Evolutionary conservation across 2,329 filamentous ascomycete genomes (phyloP).

Genomic region (Ceratocystis diversiconidia): DNA sequence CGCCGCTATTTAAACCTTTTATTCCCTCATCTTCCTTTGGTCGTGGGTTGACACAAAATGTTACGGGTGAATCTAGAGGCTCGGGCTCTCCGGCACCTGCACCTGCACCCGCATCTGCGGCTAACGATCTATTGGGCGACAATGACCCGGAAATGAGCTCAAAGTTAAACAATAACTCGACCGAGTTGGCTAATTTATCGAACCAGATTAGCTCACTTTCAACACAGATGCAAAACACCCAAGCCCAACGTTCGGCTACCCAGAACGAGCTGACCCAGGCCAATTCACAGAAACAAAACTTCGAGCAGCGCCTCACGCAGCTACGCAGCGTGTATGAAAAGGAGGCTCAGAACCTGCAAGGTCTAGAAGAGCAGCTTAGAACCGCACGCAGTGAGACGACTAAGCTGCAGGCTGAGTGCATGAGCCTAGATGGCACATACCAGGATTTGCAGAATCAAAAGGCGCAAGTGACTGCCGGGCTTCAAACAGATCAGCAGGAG

Average conservation of each 20-base stretch:
- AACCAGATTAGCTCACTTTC: slow-evolving; percentile 86
- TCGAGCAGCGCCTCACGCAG: slow-evolving; percentile 76
- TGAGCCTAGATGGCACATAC: slow-evolving; percentile 65
- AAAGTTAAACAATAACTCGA: slow-evolving; percentile 75
- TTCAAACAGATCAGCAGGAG: slow-evolving; percentile 80
- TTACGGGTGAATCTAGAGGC: slow-evolving; percentile 50
- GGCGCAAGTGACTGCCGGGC: slow-evolving; percentile 54
- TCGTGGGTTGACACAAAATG: slow-evolving; percentile 51
- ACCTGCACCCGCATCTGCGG: slow-evolving; percentile 28
- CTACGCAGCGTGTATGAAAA: slow-evolving; percentile 83
- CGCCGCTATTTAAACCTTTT: slow-evolving; percentile 71
- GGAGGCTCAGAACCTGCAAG: slow-evolving; percentile 74
- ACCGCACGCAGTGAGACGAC: slow-evolving; percentile 65
- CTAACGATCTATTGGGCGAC: slow-evolving; percentile 79
- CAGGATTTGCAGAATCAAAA: slow-evolving; percentile 75
- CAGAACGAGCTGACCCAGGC: slow-evolving; percentile 74
- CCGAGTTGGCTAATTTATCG: slow-evolving; percentile 86
- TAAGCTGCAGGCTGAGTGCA: slow-evolving; percentile 71
- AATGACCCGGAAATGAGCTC: slow-evolving; percentile 78
- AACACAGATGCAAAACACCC: slow-evolving; percentile 87
- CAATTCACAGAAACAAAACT: slow-evolving; percentile 77
- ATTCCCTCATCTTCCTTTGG: slow-evolving; percentile 86
- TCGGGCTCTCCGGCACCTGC: slow-evolving; percentile 32
- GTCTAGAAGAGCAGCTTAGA: slow-evolving; percentile 69
- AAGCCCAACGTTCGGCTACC: slow-evolving; percentile 61